phyloP scores from a whole-genome alignment of 305 asterid genomes.

The Solanum chacoense region DNA sequence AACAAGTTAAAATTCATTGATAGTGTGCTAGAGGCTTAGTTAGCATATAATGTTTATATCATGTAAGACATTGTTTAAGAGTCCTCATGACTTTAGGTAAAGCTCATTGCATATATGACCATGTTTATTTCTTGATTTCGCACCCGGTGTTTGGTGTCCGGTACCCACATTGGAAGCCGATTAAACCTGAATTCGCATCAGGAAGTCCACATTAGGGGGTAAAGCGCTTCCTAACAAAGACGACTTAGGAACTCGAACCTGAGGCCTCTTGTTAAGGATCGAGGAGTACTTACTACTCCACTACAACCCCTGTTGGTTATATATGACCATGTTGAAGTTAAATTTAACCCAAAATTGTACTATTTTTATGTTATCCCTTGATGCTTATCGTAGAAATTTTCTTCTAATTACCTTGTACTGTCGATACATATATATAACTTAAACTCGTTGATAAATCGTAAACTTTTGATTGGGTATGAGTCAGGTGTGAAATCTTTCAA shows the following conservation, averaged over 20 bases:
- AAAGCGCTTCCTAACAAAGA: neutral
- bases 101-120: no score
- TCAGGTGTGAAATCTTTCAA: conserved; percentile 77
- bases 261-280: no score
- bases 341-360: neutral
- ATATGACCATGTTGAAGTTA: neutral
- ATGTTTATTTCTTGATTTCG: no score
- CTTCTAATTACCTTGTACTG: neutral
- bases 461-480: neutral
- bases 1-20: neutral
- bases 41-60: neutral
- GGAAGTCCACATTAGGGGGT: no score
- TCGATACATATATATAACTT: neutral
- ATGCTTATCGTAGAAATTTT: neutral
- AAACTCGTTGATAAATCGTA: neutral
- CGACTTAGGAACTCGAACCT: neutral
- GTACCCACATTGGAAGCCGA: neutral
- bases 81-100: neutral
- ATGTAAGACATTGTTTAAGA: neutral
- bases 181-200: fast-evolving
- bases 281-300: no score
- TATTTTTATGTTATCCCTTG: no score
- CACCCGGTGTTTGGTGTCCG: no score
- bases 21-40: neutral
- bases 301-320: neutral